These are phyloP conservation scores for Coemansia sp. DNA, from an alignment of 192 early-diverging fungal species.

Conservation along the genomic window DNA sequence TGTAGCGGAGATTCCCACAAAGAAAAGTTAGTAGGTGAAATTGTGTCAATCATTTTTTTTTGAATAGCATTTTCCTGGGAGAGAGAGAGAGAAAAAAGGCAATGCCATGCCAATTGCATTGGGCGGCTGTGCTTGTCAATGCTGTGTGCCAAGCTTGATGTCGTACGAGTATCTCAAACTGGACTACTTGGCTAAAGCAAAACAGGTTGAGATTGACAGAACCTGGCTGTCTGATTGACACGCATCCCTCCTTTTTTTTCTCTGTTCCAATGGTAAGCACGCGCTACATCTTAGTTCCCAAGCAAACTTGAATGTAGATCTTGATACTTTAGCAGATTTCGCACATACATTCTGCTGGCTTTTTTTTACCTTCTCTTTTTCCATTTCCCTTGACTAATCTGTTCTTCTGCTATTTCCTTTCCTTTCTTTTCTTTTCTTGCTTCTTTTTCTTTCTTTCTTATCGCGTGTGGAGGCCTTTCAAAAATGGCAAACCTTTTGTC, in stretches of 20 bases:
- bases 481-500: constrained; percentile 38
- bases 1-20: constrained; percentile 4
- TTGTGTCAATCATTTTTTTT: not conserved
- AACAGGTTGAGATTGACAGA: not conserved
- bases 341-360: not conserved
- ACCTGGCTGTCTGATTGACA: not conserved
- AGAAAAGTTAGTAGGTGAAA: not conserved
- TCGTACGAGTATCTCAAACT: not conserved
- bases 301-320: not conserved
- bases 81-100: not conserved
- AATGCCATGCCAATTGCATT: not conserved
- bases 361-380: not conserved
- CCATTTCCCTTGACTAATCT: too few species aligned
- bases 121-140: not conserved
- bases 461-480: not conserved
- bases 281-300: not conserved
- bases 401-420: not conserved
- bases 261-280: not conserved
- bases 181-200: not conserved
- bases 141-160: not conserved
- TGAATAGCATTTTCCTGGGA: too few species aligned
- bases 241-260: not conserved
- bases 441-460: not conserved
- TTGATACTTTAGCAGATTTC: not conserved
- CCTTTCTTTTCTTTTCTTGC: not conserved